Percentiles rank a stretch among this genome's conserved stretches.
phyloP scores from a whole-genome alignment of 2,329 filamentous ascomycete species.

The Hansfordia pulvinata region DNA sequence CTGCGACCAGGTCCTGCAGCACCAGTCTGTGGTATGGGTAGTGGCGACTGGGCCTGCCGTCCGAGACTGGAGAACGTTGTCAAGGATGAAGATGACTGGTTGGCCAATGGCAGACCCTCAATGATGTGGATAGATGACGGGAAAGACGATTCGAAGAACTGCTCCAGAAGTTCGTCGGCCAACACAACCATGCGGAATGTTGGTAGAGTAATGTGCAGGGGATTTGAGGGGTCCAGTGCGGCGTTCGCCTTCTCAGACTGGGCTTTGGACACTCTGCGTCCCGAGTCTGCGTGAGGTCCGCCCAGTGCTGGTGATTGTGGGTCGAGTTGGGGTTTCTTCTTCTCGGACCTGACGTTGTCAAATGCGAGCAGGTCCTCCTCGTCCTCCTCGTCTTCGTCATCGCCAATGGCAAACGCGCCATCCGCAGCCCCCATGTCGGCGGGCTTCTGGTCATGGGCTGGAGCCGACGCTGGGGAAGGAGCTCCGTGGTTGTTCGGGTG shows the following conservation, averaged over 20 bases:
- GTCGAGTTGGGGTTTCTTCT: constrained; percentile 26
- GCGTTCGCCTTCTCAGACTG: constrained; percentile 71
- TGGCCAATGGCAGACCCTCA: constrained; percentile 36
- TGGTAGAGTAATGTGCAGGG: constrained; percentile 87
- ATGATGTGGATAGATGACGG: constrained; percentile 84
- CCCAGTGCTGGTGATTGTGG: constrained; percentile 17
- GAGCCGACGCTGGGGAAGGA: constrained; percentile 4
- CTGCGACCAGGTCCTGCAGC: constrained; percentile 49
- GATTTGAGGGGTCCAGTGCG: constrained; percentile 83
- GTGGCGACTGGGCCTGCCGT: constrained; percentile 23
- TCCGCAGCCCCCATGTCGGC: constrained; percentile 9
- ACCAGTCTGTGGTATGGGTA: constrained; percentile 24
- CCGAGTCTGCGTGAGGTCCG: constrained; percentile 10
- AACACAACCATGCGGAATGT: constrained; percentile 98
- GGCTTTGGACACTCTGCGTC: constrained; percentile 41
- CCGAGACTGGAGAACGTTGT: constrained; percentile 68
- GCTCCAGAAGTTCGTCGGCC: constrained; percentile 86
- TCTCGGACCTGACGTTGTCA: constrained; percentile 29
- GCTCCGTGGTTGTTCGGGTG: constrained; percentile 47
- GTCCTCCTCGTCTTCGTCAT: constrained; percentile 43
- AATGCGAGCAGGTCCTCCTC: constrained; percentile 43
- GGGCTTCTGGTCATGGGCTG: constrained; percentile 15
- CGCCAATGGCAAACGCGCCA: constrained; percentile 59
- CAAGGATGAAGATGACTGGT: constrained; percentile 50
- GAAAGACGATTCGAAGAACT: constrained; percentile 96